A percentile compares a stretch with the other conserved stretches of the same genome.
phyloP scores from a whole-genome alignment of 257 asterid genomes.

The Phtheirospermum japonicum region DNA sequence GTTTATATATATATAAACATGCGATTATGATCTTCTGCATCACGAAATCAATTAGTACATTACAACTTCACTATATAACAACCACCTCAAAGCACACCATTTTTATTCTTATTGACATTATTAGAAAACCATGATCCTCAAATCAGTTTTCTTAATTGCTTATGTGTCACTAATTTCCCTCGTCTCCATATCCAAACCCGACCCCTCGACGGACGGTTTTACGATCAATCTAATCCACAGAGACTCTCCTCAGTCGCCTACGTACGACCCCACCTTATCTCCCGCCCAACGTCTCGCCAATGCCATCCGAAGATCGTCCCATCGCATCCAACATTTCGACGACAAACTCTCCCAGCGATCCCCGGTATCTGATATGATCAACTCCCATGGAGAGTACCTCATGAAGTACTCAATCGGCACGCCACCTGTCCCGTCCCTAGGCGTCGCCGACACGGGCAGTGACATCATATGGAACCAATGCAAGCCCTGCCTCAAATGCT shows the following conservation, averaged over 20 bases:
- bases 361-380: conserved; percentile 12
- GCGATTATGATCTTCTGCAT: too few relatives aligned
- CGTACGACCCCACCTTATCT: neutral
- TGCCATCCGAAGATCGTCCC: neutral
- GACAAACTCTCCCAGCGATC: neutral
- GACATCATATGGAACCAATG: conserved; percentile 39
- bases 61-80: too few relatives aligned
- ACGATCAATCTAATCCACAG: neutral
- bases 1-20: too few relatives aligned
- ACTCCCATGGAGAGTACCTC: conserved; percentile 24
- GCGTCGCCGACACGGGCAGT: neutral
- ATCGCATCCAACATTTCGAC: neutral
- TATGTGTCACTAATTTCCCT: neutral
- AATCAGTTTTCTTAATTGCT: neutral
- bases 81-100: too few relatives aligned
- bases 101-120: too few relatives aligned
- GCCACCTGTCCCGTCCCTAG: neutral
- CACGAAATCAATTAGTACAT: too few relatives aligned
- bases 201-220: neutral
- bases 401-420: conserved; percentile 22
- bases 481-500: conserved; percentile 33
- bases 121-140: neutral
- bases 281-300: neutral
- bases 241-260: neutral
- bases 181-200: neutral